phyloP scores from a whole-genome alignment of 2,329 filamentous ascomycete genomes.

The Aspergillus neotritici region DNA sequence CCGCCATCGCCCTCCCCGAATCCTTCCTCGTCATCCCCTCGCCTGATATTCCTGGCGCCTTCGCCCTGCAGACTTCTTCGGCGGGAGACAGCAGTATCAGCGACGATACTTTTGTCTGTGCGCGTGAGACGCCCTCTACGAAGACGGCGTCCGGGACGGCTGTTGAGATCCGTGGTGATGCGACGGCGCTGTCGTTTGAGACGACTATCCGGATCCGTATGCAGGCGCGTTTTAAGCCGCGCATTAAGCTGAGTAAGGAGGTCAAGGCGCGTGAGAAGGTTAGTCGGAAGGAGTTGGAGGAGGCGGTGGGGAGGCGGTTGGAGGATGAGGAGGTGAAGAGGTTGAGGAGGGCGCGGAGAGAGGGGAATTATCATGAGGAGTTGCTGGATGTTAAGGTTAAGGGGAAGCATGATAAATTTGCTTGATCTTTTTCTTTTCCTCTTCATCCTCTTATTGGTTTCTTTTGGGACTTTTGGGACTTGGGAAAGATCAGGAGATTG shows the following conservation, averaged over 20 bases:
- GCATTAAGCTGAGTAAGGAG: constrained; percentile 70
- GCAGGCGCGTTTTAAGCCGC: constrained; percentile 91
- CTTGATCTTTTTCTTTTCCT: constrained; percentile 24
- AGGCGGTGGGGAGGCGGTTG: constrained; percentile 66
- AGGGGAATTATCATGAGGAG: constrained; percentile 86
- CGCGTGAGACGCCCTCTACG: constrained; percentile 45
- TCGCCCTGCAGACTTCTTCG: constrained; percentile 59
- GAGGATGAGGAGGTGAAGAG: constrained; percentile 80
- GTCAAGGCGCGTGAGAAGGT: constrained; percentile 81
- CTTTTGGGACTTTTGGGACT: constrained; percentile 16
- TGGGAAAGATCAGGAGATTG: constrained; percentile 12
- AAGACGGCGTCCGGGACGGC: constrained; percentile 43
- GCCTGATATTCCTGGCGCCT: constrained; percentile 62
- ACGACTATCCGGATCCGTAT: constrained; percentile 78
- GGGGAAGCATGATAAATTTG: constrained; percentile 84
- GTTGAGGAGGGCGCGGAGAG: constrained; percentile 73
- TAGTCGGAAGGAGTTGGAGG: constrained; percentile 76
- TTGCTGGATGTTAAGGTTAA: constrained; percentile 84
- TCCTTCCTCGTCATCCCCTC: constrained; percentile 64
- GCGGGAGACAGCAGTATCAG: constrained; percentile 39
- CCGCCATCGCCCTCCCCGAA: constrained; percentile 80
- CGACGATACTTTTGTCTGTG: constrained; percentile 63
- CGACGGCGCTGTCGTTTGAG: constrained; percentile 59
- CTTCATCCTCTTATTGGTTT: constrained; percentile 14
- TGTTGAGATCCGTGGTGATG: constrained; percentile 71